Percentiles rank a stretch among this genome's conserved stretches.
These are phyloP conservation scores for Aciculosporium take DNA, from an alignment of 2,329 filamentous ascomycete genomes.

Conservation along the genomic window DNA sequence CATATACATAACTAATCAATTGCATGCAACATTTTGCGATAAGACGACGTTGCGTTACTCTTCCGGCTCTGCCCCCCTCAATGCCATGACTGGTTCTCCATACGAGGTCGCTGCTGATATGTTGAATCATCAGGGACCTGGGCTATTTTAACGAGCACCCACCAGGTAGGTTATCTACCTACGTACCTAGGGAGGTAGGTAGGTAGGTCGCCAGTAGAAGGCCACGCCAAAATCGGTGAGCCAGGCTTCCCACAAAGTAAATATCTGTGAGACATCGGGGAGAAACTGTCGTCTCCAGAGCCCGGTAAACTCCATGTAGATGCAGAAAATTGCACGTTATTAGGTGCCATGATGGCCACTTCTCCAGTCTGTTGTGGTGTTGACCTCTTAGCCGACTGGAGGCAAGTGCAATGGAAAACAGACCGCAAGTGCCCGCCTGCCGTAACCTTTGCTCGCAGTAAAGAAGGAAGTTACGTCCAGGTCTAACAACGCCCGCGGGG, in stretches of 20 bases:
- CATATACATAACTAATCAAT: background rate
- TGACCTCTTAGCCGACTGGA: background rate
- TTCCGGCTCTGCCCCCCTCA: background rate
- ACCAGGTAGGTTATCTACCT: too few species aligned
- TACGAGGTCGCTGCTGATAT: constrained; percentile 1
- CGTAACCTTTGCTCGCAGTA: background rate
- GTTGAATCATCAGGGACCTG: constrained; percentile 2
- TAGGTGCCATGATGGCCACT: background rate
- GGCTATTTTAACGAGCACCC: background rate
- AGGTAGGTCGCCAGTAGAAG: too few species aligned
- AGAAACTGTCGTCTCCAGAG: background rate
- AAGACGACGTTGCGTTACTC: background rate
- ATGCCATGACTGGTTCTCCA: constrained; percentile 1
- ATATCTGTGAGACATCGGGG: too few species aligned
- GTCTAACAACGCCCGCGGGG: background rate
- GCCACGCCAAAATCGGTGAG: too few species aligned
- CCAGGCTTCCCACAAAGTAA: too few species aligned
- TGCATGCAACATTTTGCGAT: background rate
- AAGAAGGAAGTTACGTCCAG: background rate
- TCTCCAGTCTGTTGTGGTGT: background rate
- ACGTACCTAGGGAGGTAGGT: too few species aligned
- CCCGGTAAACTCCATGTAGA: too few species aligned
- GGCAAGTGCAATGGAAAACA: background rate
- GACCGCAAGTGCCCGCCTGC: background rate
- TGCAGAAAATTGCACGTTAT: background rate